Evolutionary conservation across 75 land plant genomes (phyloP).

Genomic region (Pseudotsuga menziesii): DNA sequence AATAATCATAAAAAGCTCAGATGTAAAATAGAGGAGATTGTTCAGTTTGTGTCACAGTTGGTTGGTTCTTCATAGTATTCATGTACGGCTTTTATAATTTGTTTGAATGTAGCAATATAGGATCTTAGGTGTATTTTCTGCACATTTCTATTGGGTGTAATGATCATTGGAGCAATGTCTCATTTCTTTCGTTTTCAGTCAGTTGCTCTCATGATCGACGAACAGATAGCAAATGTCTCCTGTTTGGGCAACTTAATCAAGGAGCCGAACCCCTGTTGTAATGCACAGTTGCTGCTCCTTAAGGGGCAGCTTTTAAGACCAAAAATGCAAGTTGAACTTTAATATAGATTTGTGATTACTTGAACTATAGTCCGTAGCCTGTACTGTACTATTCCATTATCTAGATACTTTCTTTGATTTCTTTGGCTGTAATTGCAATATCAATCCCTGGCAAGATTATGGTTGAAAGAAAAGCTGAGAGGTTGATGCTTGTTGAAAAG

Average conservation of each 20-base stretch:
- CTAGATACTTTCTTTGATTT: not conserved
- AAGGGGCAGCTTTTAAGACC: too few species aligned
- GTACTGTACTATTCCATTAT: not conserved
- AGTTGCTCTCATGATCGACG: not conserved
- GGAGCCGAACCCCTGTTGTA: not conserved
- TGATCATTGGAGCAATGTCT: conserved; percentile 7
- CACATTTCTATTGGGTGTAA: not conserved
- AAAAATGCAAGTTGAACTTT: not conserved
- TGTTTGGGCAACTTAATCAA: not conserved
- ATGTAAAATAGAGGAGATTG: too few species aligned
- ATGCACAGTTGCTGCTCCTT: not conserved
- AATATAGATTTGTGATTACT: not conserved
- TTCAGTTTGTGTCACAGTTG: too few species aligned
- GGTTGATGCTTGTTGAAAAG: not conserved
- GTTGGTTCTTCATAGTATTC: too few species aligned
- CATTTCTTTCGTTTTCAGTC: not conserved
- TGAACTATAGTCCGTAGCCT: not conserved
- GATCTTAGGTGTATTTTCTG: not conserved
- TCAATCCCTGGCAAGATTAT: not conserved
- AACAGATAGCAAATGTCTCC: conserved; percentile 2
- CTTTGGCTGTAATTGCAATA: not conserved
- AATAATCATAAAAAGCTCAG: not conserved
- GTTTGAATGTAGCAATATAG: not conserved
- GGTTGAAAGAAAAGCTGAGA: not conserved
- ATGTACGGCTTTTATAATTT: conserved; percentile 7